Percentiles rank a stretch among this genome's conserved stretches.
Conservation (phyloP, 192 early-diverging fungal species). For the Umbelopsis isabellina region DNA sequence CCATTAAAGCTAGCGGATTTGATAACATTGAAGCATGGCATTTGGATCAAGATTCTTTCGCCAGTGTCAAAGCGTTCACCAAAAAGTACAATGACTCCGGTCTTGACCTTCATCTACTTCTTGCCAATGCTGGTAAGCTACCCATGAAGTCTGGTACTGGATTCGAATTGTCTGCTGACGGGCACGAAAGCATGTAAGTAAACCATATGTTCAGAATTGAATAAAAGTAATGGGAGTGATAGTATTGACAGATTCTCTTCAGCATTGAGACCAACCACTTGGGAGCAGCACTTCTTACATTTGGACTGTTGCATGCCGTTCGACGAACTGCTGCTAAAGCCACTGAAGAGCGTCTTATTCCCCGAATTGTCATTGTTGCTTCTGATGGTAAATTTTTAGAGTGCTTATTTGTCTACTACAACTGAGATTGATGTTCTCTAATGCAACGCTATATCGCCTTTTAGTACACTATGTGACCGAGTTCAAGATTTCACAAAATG, state of each 20-base stretch:
- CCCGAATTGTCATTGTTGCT: constrained; percentile 31
- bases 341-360: background rate
- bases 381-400: constrained; percentile 26
- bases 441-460: too few relatives aligned
- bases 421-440: background rate
- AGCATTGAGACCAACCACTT: constrained; percentile 35
- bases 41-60: constrained; percentile 31
- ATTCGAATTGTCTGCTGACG: constrained; percentile 15
- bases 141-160: background rate
- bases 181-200: constrained; percentile 29
- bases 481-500: background rate
- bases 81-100: constrained; percentile 34
- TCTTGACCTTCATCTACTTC: constrained; percentile 42
- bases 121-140: constrained; percentile 54
- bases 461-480: constrained; percentile 27
- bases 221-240: background rate
- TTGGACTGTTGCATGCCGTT: constrained; percentile 26
- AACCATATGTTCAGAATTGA: background rate
- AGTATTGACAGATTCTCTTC: background rate
- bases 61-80: constrained; percentile 40
- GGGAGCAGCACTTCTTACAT: constrained; percentile 24
- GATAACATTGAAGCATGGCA: constrained; percentile 28
- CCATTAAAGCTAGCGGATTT: background rate
- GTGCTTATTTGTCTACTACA: background rate
- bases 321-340: constrained; percentile 23